A percentile compares a stretch with the other conserved stretches of the same genome.
Conservation (phyloP, 352 stramenopile species). For the Phytophthora rubi region DNA sequence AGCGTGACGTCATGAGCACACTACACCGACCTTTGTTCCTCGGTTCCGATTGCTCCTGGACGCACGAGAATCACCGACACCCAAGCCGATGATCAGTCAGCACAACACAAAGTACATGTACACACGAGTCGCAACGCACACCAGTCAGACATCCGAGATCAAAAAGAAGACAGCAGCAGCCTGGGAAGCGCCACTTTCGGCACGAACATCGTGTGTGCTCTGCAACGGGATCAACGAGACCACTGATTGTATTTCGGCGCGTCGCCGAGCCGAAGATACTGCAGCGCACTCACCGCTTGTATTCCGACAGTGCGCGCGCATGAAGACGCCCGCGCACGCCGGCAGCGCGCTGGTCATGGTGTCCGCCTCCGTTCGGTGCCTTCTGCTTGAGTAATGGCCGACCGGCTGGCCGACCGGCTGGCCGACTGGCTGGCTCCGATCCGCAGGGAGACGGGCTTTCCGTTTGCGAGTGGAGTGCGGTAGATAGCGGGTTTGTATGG, state of each 20-base stretch:
- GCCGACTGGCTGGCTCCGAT: conserved; percentile 5
- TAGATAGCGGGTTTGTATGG: too few species aligned
- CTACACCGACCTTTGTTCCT: conserved; percentile 45
- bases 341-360: conserved; percentile 21
- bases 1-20: background rate
- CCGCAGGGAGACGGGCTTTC: conserved; percentile 24
- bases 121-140: conserved; percentile 1
- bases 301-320: conserved; percentile 52
- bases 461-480: too few species aligned
- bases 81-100: background rate
- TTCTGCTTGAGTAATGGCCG: conserved; percentile 22
- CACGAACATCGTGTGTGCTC: background rate
- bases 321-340: conserved; percentile 50
- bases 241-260: conserved; percentile 23
- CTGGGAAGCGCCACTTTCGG: background rate
- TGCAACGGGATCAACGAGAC: conserved; percentile 14
- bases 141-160: conserved; percentile 9
- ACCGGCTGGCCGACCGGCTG: conserved; percentile 6
- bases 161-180: background rate
- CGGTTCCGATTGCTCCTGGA: conserved; percentile 55
- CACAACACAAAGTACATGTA: background rate
- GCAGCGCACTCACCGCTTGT: conserved; percentile 57
- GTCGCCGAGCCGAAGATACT: background rate
- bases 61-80: background rate
- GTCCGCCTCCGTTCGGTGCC: background rate